Evolutionary conservation across 768 basidiomycete genomes (phyloP), one percentile per base, ranked within the genome.

Genomic region (Suillus subalutaceus): DNA sequence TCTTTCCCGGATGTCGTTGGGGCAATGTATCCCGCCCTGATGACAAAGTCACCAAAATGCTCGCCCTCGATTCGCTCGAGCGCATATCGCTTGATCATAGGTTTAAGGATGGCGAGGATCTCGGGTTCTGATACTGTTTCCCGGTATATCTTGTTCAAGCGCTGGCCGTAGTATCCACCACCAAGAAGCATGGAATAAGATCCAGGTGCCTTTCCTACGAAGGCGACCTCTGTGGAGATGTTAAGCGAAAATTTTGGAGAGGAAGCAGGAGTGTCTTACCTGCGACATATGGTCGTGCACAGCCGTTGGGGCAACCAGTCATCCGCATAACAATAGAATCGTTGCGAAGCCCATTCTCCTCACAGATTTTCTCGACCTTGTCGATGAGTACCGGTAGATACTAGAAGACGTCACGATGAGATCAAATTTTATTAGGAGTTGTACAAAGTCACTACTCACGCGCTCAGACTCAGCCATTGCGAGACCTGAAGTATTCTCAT

Each of bases 271-370:
- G 26, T 32, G 43, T 72, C 88, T 12, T 53, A 90, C 92, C 92
- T 58, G 93, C 97, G 55, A 96, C 81, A 77, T 97, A 99, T 44
- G 95, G 97, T 66, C 96, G 85, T 2, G 96, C 93, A 75, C 96
- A 96, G 44, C 94, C 94, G 72, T 95, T 96, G 3, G 94, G 94
- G 71, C 96, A 98, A 60, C 97, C 97, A 18, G 96, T 98, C 96
- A 99, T 98, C 63, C 97, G 88, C 97, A 99, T 98, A 67, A 98
- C 88, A 69, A 99, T 97, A 3, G 92, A 89, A 78, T 99, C 97
- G 75, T 97, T 90, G 56, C 97, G 85, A 50, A 99, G 82, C 23
- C 97, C 97, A 71, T 89, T 91, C 76, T 96, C 93, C 76, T 99
- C 97, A 73, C 92, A 93, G 7, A 98, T 91, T 79, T 89, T 88